Base-by-base conservation (phyloP, 192 early-diverging fungal genomes). In the Gigaspora rosea region DNA sequence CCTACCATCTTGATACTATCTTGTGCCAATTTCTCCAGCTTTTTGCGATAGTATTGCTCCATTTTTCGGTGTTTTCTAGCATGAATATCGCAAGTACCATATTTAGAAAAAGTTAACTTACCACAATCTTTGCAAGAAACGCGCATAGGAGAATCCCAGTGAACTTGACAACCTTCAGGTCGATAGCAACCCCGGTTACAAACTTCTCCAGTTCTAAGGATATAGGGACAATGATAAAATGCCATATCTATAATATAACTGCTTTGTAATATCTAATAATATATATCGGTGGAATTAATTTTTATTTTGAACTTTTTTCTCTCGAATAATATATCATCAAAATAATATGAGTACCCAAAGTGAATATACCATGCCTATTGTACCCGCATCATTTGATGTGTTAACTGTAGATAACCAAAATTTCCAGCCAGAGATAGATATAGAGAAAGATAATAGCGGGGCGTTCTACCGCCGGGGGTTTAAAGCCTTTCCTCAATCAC, bases 141-240 rank as follows among this genome's bases (percentile, higher is more conserved):
- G 20, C 66, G 66, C 8, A 48, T 68, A 68, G 66, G 66, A 2
- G 66, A 68, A 68, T 68, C 66, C 66, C 66, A 3, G 66, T 68
- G 66, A 41, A 68, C 46, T 27, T 16, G 41, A n/a, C n/a, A n/a
- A n/a, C n/a, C n/a, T n/a, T n/a, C n/a, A n/a, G n/a, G n/a, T n/a
- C n/a, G n/a, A n/a, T 68, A 68, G 20, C 66, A 68, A 10, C 4
- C 46, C 10, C 35, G 66, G 5, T 68, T 68, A 68, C 66, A 68
- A 1, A 68, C 35, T 68, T 68, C 10, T 1, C 66, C 66, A 46
- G 1, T 68, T 41, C 66, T 68, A 68, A 68, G 66, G 15, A n/a
- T n/a, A n/a, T n/a, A n/a, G n/a, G n/a, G n/a, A n/a, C n/a, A n/a
- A n/a, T n/a, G n/a, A n/a, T n/a, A n/a, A n/a, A n/a, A n/a, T n/a